These are phyloP conservation scores for Medicago ruthenica DNA, from an alignment of 306 rosid genomes.

Conservation along the genomic window DNA sequence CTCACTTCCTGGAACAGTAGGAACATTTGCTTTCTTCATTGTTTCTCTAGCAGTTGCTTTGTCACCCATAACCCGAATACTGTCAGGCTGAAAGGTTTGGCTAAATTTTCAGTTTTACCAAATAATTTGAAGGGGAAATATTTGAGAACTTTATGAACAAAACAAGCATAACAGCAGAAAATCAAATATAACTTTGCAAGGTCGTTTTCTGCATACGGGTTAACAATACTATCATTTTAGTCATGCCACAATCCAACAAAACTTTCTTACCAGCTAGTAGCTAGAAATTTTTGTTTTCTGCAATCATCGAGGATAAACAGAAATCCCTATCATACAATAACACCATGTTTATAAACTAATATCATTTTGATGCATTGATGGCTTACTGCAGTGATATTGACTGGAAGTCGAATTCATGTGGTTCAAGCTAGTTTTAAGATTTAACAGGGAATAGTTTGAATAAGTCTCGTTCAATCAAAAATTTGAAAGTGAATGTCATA, in stretches of 20 bases:
- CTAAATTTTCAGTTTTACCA: slow-evolving; percentile 39
- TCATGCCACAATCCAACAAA: not conserved
- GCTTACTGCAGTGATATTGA: no score
- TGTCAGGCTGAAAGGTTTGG: slow-evolving; percentile 75
- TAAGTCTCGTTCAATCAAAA: slow-evolving; percentile 1
- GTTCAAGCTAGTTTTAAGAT: slow-evolving; percentile 10
- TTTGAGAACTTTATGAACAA: slow-evolving; percentile 8
- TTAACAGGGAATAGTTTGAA: slow-evolving; percentile 2
- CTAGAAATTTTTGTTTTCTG: not conserved
- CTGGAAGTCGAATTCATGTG: no score
- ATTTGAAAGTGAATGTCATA: not conserved
- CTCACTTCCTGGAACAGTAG: slow-evolving; percentile 57
- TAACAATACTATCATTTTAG: slow-evolving; percentile 6
- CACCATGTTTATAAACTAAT: not conserved
- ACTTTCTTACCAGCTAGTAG: slow-evolving; percentile 9
- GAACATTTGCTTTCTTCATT: slow-evolving; percentile 77
- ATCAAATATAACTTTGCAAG: slow-evolving; percentile 27
- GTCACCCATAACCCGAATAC: slow-evolving; percentile 92
- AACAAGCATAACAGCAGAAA: not conserved
- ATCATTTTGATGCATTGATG: no score
- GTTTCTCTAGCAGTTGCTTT: slow-evolving; percentile 84
- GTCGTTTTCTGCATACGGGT: slow-evolving; percentile 12
- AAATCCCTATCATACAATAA: slow-evolving; percentile 3
- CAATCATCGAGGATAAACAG: not conserved
- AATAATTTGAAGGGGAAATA: slow-evolving; percentile 31